Conservation (phyloP, 345 rosid genomes). For the Rubroshorea leprosula region DNA sequence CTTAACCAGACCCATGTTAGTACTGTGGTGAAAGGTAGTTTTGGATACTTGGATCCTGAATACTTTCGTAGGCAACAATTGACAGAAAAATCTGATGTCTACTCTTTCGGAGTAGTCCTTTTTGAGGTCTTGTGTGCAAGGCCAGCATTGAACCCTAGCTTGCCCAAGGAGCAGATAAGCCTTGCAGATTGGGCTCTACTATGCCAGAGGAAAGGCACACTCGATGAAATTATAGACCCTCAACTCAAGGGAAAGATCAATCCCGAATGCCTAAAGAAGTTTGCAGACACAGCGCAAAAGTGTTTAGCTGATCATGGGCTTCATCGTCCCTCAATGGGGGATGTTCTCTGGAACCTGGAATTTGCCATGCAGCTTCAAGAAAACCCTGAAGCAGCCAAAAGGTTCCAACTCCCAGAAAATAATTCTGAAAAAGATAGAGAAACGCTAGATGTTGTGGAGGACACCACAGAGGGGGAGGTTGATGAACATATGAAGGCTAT, state of each 20-base stretch:
- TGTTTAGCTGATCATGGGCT: constrained; percentile 56
- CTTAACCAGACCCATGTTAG: constrained; percentile 49
- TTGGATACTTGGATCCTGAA: constrained; percentile 66
- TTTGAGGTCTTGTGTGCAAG: constrained; percentile 52
- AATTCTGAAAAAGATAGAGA: constrained; percentile 12
- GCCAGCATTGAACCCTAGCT: constrained; percentile 38
- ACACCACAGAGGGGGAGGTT: not conserved
- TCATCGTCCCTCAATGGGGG: constrained; percentile 80
- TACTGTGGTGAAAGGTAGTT: constrained; percentile 61
- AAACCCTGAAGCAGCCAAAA: constrained; percentile 26
- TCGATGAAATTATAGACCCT: constrained; percentile 44
- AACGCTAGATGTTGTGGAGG: constrained; percentile 13
- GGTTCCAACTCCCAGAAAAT: constrained; percentile 11
- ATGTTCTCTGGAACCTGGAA: constrained; percentile 77
- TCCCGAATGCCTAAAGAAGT: constrained; percentile 55
- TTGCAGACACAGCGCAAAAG: constrained; percentile 61
- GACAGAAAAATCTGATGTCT: constrained; percentile 66
- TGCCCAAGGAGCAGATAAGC: constrained; percentile 52
- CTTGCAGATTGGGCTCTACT: constrained; percentile 52
- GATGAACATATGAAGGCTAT: constrained; percentile 12
- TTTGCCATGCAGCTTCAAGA: constrained; percentile 56
- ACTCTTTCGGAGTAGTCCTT: constrained; percentile 70
- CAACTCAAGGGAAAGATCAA: constrained; percentile 41
- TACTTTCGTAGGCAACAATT: constrained; percentile 54
- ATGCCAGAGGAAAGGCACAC: constrained; percentile 33